These are phyloP conservation scores for Sporobolomyces roseus DNA, from an alignment of 768 basidiomycete species.

Conservation along the genomic window DNA sequence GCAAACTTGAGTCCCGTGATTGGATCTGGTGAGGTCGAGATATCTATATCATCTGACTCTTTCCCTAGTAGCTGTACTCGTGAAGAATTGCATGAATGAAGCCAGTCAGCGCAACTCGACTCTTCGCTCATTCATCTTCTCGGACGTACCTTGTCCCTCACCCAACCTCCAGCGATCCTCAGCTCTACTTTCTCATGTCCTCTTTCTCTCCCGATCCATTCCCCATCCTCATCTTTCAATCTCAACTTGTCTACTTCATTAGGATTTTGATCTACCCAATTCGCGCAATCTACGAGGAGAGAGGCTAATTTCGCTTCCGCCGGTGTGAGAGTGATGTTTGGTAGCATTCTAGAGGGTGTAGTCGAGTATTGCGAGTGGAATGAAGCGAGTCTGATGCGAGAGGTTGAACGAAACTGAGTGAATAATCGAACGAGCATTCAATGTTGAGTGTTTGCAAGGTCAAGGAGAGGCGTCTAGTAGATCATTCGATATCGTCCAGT, in stretches of 20 bases:
- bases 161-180: conserved; percentile 97
- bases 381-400: neutral
- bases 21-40: conserved; percentile 65
- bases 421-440: neutral
- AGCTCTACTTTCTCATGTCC: conserved; percentile 60
- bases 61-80: conserved; percentile 68
- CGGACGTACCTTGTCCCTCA: conserved; percentile 83
- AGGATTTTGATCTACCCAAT: conserved; percentile 32
- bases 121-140: too few species aligned
- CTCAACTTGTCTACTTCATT: conserved; percentile 22
- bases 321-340: conserved; percentile 25
- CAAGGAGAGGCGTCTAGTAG: too few species aligned
- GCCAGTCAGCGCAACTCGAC: too few species aligned
- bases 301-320: conserved; percentile 25
- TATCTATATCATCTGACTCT: conserved; percentile 85
- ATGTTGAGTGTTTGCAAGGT: too few species aligned
- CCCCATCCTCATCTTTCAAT: conserved; percentile 34
- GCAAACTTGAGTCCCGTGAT: conserved; percentile 92
- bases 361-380: too few species aligned
- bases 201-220: conserved; percentile 53
- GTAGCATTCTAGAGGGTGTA: too few species aligned
- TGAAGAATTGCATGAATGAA: too few species aligned
- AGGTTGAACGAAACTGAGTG: conserved; percentile 12
- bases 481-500: neutral
- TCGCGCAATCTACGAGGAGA: conserved; percentile 37